These are phyloP conservation scores for Astrothelium macrocarpum DNA, from an alignment of 495 filamentous ascomycete genomes.

Conservation along the genomic window DNA sequence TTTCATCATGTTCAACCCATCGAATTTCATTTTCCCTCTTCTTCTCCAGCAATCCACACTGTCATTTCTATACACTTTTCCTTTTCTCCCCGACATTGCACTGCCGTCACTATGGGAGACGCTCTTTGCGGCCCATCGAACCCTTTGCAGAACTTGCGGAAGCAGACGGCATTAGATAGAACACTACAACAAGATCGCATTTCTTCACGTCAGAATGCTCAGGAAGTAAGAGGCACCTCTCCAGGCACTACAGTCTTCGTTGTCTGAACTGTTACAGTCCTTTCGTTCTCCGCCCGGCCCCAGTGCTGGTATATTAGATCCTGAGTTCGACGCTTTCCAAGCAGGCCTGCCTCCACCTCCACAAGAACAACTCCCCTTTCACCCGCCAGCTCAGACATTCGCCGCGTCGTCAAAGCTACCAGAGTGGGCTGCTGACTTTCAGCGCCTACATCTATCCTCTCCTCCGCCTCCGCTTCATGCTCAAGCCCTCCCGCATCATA, in stretches of 20 bases:
- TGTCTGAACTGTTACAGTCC: conserved; percentile 33
- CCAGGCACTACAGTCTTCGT: conserved; percentile 14
- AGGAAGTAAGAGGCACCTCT: conserved; percentile 41
- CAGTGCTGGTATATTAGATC: conserved; percentile 48
- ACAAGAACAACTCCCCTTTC: conserved; percentile 18
- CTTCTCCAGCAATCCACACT: no score
- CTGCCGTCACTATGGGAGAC: conserved; percentile 56
- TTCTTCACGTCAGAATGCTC: conserved; percentile 40
- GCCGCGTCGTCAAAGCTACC: conserved; percentile 14
- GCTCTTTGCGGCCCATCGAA: conserved; percentile 83
- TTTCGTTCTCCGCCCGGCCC: conserved; percentile 50
- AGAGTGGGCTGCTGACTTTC: conserved; percentile 35
- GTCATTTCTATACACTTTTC: not conserved
- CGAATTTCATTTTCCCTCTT: not conserved
- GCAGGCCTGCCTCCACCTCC: conserved; percentile 37
- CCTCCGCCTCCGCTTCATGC: conserved; percentile 7
- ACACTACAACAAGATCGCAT: conserved; percentile 80
- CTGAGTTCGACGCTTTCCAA: conserved; percentile 65
- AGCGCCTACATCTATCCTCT: conserved; percentile 26
- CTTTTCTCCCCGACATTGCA: not conserved
- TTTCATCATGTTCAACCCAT: not conserved
- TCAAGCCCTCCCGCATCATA: conserved; percentile 18
- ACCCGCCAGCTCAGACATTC: conserved; percentile 13
- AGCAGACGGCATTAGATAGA: conserved; percentile 67
- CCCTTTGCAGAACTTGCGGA: conserved; percentile 72